Conservation (phyloP, 495 filamentous ascomycete species). For the Penicillium pancosmium region DNA sequence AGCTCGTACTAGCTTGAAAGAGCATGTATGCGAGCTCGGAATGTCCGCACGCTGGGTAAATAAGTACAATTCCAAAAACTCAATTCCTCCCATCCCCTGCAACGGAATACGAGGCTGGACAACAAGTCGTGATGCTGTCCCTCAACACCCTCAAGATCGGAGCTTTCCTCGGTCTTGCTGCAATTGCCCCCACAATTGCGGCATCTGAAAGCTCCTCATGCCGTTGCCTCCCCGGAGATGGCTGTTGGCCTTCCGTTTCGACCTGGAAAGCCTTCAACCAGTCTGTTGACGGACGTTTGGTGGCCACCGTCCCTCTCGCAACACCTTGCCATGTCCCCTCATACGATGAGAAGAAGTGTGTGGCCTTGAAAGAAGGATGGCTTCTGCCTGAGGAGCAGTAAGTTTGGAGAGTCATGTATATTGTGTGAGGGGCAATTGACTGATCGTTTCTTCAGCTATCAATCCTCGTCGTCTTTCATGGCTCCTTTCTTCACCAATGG, state of each 20-base stretch:
- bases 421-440: too few relatives aligned
- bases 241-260: conserved; percentile 41
- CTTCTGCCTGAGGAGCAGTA: conserved; percentile 25
- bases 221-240: conserved; percentile 28
- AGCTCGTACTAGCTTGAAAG: background rate
- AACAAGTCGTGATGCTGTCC: conserved; percentile 2
- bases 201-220: conserved; percentile 7
- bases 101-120: conserved; percentile 1
- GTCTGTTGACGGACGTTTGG: conserved; percentile 39
- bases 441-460: conserved; percentile 12
- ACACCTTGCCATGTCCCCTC: conserved; percentile 43
- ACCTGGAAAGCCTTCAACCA: conserved; percentile 42
- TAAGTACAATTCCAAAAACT: background rate
- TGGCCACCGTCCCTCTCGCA: conserved; percentile 41
- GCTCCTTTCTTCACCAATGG: conserved; percentile 34
- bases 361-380: conserved; percentile 25
- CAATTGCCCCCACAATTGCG: background rate
- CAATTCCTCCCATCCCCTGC: background rate
- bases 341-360: conserved; percentile 30
- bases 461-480: conserved; percentile 34
- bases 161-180: background rate
- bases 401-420: conserved; percentile 6
- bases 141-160: conserved; percentile 4
- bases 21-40: background rate
- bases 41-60: background rate